These are phyloP conservation scores for Corallochytrium limacisporum DNA, from an alignment of 78 protist species.

Conservation along the genomic window DNA sequence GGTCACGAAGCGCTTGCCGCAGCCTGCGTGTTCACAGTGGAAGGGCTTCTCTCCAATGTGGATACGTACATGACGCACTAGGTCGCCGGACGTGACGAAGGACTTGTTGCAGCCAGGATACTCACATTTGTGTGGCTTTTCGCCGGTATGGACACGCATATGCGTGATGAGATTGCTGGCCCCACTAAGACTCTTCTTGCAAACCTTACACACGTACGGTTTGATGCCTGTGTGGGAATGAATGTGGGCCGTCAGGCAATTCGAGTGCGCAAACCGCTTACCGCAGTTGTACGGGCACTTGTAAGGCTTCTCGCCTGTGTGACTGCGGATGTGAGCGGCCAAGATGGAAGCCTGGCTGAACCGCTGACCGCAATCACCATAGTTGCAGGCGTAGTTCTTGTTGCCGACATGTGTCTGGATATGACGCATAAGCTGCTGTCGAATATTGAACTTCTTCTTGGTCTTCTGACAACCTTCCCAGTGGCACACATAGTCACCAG, in stretches of 20 bases:
- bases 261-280: slow-evolving; percentile 16
- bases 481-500: neutral
- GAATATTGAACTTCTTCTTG: slow-evolving; percentile 5
- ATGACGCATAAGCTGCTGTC: slow-evolving; percentile 12
- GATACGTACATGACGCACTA: slow-evolving; percentile 13
- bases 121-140: slow-evolving; percentile 6
- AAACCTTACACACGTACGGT: slow-evolving; percentile 10
- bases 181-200: slow-evolving; percentile 21
- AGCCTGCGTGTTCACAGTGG: neutral
- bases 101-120: slow-evolving; percentile 5
- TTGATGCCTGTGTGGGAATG: slow-evolving; percentile 22
- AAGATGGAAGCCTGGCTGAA: slow-evolving; percentile 10
- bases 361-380: slow-evolving; percentile 2
- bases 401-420: slow-evolving; percentile 7
- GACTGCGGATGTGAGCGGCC: slow-evolving; percentile 14
- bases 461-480: slow-evolving; percentile 5
- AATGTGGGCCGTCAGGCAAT: slow-evolving; percentile 12
- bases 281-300: neutral
- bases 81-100: slow-evolving; percentile 14
- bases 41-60: slow-evolving; percentile 19
- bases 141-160: slow-evolving; percentile 23
- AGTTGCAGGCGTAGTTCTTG: slow-evolving; percentile 6
- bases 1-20: slow-evolving; percentile 8
- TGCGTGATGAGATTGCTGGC: slow-evolving; percentile 12
- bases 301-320: slow-evolving; percentile 23